These are phyloP conservation scores for Poa annua DNA, from an alignment of 176 grass and related monocot genomes.

Conservation along the genomic window DNA sequence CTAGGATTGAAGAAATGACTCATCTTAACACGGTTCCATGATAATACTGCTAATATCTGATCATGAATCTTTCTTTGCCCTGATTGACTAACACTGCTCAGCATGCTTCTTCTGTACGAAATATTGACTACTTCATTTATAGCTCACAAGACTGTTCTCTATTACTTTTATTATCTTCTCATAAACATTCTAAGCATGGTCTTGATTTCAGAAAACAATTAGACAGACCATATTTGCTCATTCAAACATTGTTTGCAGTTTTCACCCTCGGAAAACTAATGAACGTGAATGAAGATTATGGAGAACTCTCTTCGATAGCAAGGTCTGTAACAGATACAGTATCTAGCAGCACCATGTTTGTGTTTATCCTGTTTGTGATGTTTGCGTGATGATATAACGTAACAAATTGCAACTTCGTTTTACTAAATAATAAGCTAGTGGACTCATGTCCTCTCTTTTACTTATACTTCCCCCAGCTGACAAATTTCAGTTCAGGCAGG, in stretches of 20 bases:
- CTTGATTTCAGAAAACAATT: slow-evolving; percentile 9
- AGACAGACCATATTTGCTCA: neutral
- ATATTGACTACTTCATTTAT: neutral
- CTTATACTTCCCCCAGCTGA: slow-evolving; percentile 21
- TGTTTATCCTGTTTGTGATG: neutral
- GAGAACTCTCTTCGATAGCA: slow-evolving; percentile 84
- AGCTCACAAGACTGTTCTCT: neutral
- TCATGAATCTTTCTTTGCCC: neutral
- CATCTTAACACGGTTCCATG: neutral
- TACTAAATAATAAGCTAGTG: slow-evolving; percentile 6
- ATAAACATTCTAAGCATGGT: slow-evolving; percentile 14
- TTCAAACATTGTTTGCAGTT: slow-evolving; percentile 51
- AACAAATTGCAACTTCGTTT: neutral
- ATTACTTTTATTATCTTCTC: neutral
- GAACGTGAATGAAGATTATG: slow-evolving; percentile 88
- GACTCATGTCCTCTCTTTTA: slow-evolving; percentile 16
- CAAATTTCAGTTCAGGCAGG: slow-evolving; percentile 67
- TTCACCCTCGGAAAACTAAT: slow-evolving; percentile 93
- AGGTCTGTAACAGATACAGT: slow-evolving; percentile 53
- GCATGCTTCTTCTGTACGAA: neutral
- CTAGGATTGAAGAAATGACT: neutral
- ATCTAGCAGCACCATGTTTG: neutral
- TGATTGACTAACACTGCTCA: neutral
- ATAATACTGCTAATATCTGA: neutral
- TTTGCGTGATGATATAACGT: slow-evolving; percentile 30